Percentiles rank a stretch among this genome's conserved stretches.
These are phyloP conservation scores for Diatrype stigma DNA, from an alignment of 2,329 filamentous ascomycete genomes.

Conservation along the genomic window DNA sequence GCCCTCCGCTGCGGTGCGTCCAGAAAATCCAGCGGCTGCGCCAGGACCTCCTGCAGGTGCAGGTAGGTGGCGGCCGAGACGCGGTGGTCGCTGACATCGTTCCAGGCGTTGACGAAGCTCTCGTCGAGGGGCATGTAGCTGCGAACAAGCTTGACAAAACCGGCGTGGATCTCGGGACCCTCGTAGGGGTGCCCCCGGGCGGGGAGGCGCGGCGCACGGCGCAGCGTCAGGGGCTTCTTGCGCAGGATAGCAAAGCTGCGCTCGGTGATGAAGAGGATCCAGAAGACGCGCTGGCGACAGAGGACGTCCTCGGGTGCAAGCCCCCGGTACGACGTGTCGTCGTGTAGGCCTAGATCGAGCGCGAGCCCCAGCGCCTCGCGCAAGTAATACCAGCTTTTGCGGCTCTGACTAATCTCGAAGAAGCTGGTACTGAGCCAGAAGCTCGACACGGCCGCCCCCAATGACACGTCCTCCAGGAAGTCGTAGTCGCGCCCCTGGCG, in stretches of 20 bases:
- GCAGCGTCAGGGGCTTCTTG: slow-evolving; percentile 58
- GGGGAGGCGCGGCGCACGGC: slow-evolving; percentile 54
- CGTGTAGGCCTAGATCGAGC: slow-evolving; percentile 54
- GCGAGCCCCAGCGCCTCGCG: slow-evolving; percentile 58
- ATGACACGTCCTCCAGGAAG: slow-evolving; percentile 51
- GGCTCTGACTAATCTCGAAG: slow-evolving; percentile 57
- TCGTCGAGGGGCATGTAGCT: slow-evolving; percentile 61
- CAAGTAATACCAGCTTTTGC: slow-evolving; percentile 59
- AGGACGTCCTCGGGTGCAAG: slow-evolving; percentile 46
- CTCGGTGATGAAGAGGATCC: slow-evolving; percentile 60
- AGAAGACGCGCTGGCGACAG: slow-evolving; percentile 54
- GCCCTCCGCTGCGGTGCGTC: slow-evolving; percentile 9
- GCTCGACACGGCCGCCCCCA: slow-evolving; percentile 56
- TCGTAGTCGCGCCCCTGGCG: slow-evolving; percentile 55
- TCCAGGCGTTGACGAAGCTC: slow-evolving; percentile 61
- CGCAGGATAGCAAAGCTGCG: slow-evolving; percentile 59
- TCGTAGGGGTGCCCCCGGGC: slow-evolving; percentile 50
- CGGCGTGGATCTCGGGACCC: slow-evolving; percentile 44
- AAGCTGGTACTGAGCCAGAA: slow-evolving; percentile 59
- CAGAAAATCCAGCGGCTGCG: slow-evolving; percentile 29
- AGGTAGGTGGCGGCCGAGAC: slow-evolving; percentile 31
- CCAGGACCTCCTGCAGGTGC: slow-evolving; percentile 30
- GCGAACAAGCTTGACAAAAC: slow-evolving; percentile 57
- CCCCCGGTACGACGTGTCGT: slow-evolving; percentile 50
- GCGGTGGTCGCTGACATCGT: slow-evolving; percentile 45